These are phyloP conservation scores for Platanthera guangdongensis DNA, from an alignment of 106 monocot genomes.

Conservation along the genomic window DNA sequence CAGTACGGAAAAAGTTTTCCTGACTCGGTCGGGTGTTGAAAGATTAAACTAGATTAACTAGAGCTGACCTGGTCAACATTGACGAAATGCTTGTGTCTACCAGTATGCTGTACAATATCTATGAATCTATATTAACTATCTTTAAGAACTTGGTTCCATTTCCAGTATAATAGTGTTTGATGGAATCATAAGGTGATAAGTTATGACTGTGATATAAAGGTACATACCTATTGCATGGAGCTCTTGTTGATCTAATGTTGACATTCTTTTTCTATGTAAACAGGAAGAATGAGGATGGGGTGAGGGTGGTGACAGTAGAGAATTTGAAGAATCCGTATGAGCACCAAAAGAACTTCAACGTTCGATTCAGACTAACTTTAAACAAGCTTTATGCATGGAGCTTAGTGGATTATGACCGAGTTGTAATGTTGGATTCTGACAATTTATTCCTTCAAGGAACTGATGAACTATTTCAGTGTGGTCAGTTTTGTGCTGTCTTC, in stretches of 20 bases:
- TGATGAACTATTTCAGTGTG: conserved; percentile 95
- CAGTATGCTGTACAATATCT: not conserved
- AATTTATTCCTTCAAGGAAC: conserved; percentile 87
- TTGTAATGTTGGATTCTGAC: conserved; percentile 94
- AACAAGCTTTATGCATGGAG: conserved; percentile 99
- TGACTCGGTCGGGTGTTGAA: no score
- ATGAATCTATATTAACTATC: not conserved
- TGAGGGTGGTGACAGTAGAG: conserved; percentile 70
- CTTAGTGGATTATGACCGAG: conserved; percentile 79
- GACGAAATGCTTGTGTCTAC: not conserved
- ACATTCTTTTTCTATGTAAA: conserved; percentile 3
- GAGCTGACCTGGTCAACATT: not conserved
- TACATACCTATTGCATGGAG: not conserved
- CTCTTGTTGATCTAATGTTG: not conserved
- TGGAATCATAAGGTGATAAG: not conserved
- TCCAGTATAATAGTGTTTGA: not conserved
- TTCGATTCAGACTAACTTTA: conserved; percentile 73
- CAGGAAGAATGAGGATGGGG: conserved; percentile 72
- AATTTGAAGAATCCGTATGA: conserved; percentile 86
- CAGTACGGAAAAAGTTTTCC: no score
- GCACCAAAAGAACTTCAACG: conserved; percentile 55
- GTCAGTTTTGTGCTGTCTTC: conserved; percentile 91
- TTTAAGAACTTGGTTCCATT: not conserved
- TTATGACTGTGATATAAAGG: not conserved
- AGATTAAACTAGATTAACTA: not conserved